Evolutionary conservation across 495 filamentous ascomycete species (phyloP).

Genomic region (Penicillium herquei): DNA sequence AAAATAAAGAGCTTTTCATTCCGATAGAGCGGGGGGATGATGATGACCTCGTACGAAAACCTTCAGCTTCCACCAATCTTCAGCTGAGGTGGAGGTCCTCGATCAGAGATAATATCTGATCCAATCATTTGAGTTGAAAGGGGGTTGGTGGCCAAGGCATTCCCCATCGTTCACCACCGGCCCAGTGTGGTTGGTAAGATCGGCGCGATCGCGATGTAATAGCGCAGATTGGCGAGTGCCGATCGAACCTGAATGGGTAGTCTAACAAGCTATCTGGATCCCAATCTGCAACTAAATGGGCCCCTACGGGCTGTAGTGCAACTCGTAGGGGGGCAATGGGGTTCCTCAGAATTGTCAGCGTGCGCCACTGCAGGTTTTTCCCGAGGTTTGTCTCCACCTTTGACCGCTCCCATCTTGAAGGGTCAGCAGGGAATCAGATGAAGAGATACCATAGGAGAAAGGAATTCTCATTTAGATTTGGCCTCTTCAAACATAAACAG

Average conservation of each 20-base stretch:
- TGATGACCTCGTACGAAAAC: constrained; percentile 9
- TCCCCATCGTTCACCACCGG: constrained; percentile 26
- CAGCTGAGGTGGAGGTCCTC: constrained; percentile 14
- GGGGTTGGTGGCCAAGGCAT: constrained; percentile 4
- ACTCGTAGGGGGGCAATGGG: constrained; percentile 21
- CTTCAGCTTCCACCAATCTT: constrained; percentile 19
- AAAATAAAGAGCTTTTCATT: constrained; percentile 1
- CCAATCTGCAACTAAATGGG: constrained; percentile 20
- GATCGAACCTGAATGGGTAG: constrained; percentile 21
- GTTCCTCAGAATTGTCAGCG: constrained; percentile 28
- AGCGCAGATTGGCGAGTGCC: constrained; percentile 29
- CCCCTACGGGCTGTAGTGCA: constrained; percentile 25
- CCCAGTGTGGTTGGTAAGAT: constrained; percentile 27
- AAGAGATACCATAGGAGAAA: no score
- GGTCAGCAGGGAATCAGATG: no score
- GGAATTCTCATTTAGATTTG: no score
- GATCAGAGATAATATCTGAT: constrained; percentile 23
- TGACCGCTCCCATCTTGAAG: constrained; percentile 9
- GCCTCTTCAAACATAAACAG: no score
- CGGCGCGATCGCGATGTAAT: constrained; percentile 33
- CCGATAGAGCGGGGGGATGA: constrained; percentile 8
- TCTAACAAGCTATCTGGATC: constrained; percentile 14
- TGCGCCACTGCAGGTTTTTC: constrained; percentile 9
- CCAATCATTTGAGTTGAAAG: constrained; percentile 6
- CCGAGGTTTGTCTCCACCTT: constrained; percentile 6